These are phyloP conservation scores for Solanum appendiculatum DNA, from an alignment of 257 asterid genomes.

Conservation along the genomic window DNA sequence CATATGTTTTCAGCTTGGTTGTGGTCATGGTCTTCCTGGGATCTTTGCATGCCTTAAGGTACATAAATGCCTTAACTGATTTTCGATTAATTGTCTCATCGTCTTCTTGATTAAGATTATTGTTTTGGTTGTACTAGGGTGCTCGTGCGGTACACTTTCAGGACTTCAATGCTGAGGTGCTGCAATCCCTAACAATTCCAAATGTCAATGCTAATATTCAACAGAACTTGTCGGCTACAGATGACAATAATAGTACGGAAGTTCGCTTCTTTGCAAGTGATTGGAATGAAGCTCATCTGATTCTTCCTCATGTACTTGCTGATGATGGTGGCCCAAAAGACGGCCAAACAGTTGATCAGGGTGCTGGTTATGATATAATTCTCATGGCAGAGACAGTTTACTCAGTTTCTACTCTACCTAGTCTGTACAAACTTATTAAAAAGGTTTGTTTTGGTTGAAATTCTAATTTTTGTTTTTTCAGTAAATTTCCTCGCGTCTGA, in stretches of 20 bases:
- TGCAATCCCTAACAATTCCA: slow-evolving; percentile 74
- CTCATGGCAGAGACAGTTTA: slow-evolving; percentile 99
- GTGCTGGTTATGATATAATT: slow-evolving; percentile 59
- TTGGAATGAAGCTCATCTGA: slow-evolving; percentile 65
- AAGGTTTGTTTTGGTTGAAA: slow-evolving; percentile 36
- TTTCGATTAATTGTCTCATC: background rate
- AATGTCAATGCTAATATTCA: slow-evolving; percentile 61
- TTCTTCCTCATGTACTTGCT: slow-evolving; percentile 30
- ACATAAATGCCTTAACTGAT: background rate
- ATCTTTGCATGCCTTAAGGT: slow-evolving; percentile 75
- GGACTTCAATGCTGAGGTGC: slow-evolving; percentile 91
- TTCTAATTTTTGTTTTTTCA: background rate
- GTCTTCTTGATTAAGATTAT: background rate
- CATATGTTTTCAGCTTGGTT: slow-evolving; percentile 67
- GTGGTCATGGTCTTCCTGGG: slow-evolving; percentile 99
- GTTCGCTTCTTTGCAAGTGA: slow-evolving; percentile 91
- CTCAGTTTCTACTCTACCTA: slow-evolving; percentile 62
- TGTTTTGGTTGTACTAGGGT: slow-evolving; percentile 33
- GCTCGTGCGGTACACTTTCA: slow-evolving; percentile 79
- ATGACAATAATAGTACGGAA: slow-evolving; percentile 13
- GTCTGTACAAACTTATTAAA: slow-evolving; percentile 52
- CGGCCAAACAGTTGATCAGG: slow-evolving; percentile 5
- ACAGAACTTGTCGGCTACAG: slow-evolving; percentile 14
- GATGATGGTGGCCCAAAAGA: slow-evolving; percentile 9
- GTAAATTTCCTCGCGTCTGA: background rate